Percentiles rank a stretch among this genome's conserved stretches.
Evolutionary conservation across 1,284 basidiomycete genomes (phyloP).

Genomic region (Moesziomyces sp.): DNA sequence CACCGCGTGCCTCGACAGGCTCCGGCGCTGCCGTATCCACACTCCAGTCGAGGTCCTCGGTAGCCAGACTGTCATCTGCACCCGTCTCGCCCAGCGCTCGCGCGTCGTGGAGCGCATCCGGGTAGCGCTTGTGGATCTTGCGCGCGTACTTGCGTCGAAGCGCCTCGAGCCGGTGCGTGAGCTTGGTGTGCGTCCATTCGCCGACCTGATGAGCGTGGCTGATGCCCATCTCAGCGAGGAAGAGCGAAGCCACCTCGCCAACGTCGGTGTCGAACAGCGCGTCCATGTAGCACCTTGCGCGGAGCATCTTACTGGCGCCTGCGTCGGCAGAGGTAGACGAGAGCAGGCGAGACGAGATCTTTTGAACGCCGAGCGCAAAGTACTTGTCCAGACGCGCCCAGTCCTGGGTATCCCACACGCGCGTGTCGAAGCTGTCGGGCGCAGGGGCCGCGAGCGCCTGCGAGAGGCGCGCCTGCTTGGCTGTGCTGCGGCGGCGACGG

Average conservation of each 20-base stretch:
- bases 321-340: background rate
- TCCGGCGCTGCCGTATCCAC: conserved; percentile 15
- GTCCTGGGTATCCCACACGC: conserved; percentile 28
- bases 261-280: conserved; percentile 14
- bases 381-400: conserved; percentile 46
- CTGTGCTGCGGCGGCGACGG: background rate
- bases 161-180: conserved; percentile 27
- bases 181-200: conserved; percentile 32
- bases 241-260: conserved; percentile 5
- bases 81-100: background rate
- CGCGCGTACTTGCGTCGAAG: conserved; percentile 39
- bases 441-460: conserved; percentile 10
- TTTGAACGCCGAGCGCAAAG: conserved; percentile 24
- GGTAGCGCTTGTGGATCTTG: conserved; percentile 24
- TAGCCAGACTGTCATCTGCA: conserved; percentile 17
- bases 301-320: background rate
- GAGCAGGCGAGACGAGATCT: conserved; percentile 13
- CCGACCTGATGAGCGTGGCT: background rate
- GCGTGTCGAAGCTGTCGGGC: conserved; percentile 10
- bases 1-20: background rate
- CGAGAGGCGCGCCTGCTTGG: conserved; percentile 21
- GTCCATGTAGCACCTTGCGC: conserved; percentile 15
- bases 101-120: conserved; percentile 1
- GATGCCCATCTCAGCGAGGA: conserved; percentile 24
- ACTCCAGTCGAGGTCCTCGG: conserved; percentile 43